These are phyloP conservation scores for Fusarium tupiense DNA, from an alignment of 2,329 filamentous ascomycete genomes.

Conservation along the genomic window DNA sequence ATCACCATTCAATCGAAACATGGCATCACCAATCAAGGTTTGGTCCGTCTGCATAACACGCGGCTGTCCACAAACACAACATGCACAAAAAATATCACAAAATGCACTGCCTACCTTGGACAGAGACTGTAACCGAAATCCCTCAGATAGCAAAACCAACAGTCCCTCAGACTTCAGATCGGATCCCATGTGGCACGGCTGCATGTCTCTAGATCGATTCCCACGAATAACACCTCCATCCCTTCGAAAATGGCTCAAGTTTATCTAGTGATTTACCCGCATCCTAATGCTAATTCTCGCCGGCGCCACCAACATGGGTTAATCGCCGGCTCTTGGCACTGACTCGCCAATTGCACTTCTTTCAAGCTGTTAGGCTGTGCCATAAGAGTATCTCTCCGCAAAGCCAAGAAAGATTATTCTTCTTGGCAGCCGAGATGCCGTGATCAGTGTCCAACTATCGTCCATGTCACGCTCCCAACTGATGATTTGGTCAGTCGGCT, in stretches of 20 bases:
- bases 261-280: slow-evolving; percentile 17
- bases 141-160: not conserved
- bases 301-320: slow-evolving; percentile 20
- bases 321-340: slow-evolving; percentile 16
- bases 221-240: slow-evolving; percentile 18
- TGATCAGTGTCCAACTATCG: slow-evolving; percentile 11
- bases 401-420: slow-evolving; percentile 7
- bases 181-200: slow-evolving; percentile 30
- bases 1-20: slow-evolving; percentile 16
- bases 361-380: not conserved
- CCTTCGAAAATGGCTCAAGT: slow-evolving; percentile 20
- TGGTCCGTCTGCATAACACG: not conserved
- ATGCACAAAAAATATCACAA: not conserved
- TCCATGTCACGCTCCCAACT: slow-evolving; percentile 2
- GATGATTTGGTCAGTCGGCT: not conserved
- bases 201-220: slow-evolving; percentile 17
- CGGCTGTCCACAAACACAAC: not conserved
- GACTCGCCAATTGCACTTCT: slow-evolving; percentile 12
- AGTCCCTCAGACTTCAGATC: not conserved
- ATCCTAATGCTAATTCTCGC: slow-evolving; percentile 1
- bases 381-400: not conserved
- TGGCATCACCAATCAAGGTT: slow-evolving; percentile 6
- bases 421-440: slow-evolving; percentile 34
- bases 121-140: not conserved
- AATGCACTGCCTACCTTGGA: not conserved